phyloP scores from a whole-genome alignment of 345 rosid species.

The Sisymbrium altissimum region DNA sequence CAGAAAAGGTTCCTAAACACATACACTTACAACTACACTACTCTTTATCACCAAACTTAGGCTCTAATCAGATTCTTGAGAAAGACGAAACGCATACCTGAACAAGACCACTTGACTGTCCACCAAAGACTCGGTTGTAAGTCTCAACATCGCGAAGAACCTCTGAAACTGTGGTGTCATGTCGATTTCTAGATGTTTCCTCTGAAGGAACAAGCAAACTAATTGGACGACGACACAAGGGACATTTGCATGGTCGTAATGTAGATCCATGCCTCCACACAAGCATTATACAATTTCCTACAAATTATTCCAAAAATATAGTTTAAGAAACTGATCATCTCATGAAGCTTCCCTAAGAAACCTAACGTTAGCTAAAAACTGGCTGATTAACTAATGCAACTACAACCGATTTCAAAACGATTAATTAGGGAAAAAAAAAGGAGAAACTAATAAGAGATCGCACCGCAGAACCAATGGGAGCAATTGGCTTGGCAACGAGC shows the following conservation, averaged over 20 bases:
- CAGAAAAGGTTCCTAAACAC: no score
- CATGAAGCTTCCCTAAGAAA: no score
- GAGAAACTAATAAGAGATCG: background rate
- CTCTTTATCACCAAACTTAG: background rate
- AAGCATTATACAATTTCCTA: slow-evolving; percentile 78
- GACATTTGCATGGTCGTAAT: slow-evolving; percentile 75
- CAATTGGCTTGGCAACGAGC: slow-evolving; percentile 89
- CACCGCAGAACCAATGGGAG: slow-evolving; percentile 98
- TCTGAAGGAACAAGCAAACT: slow-evolving; percentile 70
- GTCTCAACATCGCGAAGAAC: slow-evolving; percentile 53
- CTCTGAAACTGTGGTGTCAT: slow-evolving; percentile 41
- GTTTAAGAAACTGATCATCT: background rate
- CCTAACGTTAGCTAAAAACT: background rate
- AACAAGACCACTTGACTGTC: slow-evolving; percentile 42
- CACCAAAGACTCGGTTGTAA: slow-evolving; percentile 77
- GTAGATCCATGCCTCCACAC: slow-evolving; percentile 80
- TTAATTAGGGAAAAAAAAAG: background rate
- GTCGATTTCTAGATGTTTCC: slow-evolving; percentile 42
- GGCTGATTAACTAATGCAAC: background rate
- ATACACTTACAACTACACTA: background rate
- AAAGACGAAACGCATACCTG: slow-evolving; percentile 45
- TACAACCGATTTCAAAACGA: background rate
- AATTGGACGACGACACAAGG: slow-evolving; percentile 79
- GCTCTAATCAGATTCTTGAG: background rate
- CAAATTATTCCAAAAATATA: background rate